Base-by-base conservation (phyloP, 2,329 filamentous ascomycete species). In the Triangularia verruculosa region DNA sequence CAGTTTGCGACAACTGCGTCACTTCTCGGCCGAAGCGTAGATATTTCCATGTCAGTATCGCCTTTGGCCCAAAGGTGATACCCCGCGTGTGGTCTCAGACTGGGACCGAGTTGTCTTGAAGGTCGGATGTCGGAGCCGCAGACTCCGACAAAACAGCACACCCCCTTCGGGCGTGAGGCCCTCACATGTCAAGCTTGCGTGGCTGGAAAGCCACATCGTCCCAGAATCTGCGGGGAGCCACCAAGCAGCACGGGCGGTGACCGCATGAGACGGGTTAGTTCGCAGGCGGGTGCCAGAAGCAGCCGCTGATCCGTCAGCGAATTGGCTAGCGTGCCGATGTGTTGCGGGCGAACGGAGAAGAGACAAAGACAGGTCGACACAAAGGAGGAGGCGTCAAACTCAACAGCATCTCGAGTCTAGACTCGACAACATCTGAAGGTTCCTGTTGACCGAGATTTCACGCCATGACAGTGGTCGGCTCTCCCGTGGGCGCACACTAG, bases 131-230 rank as follows among this genome's bases (percentile, higher is more conserved):
- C 57, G 57, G 34, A 22, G 39, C 32, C 5, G 47, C 34, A 20
- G 22, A 59, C 22, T 6, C 57, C 57, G 39, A 59, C 15, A 43
- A 52, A 25, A 5, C n/a, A n/a, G n/a, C n/a, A n/a, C n/a, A 17
- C 5, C 15, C 39, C 15, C 34, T 7, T 24, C 25, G 20, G 24
- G 22, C 34, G 12, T 34, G 28, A 20, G 12, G 55, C 28, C n/a
- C 55, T 51, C 57, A 59, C 57, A 59, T 59, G 57, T 43, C 57
- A 59, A 47, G 57, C 39, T 39, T 52, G 34, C 27, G 57, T 59
- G 57, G 22, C 24, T 52, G 57, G 56, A 13, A 39, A 39, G 34
- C 56, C 56, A 47, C 56, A 58, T 43, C 34, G 57, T 52, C 47
- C 39, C 39, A 59, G n/a, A 17, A 13, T 59, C 51, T 59, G 57